These are phyloP conservation scores for Coccomyxa sp. DNA, from an alignment of 139 green algal genomes.

Conservation along the genomic window DNA sequence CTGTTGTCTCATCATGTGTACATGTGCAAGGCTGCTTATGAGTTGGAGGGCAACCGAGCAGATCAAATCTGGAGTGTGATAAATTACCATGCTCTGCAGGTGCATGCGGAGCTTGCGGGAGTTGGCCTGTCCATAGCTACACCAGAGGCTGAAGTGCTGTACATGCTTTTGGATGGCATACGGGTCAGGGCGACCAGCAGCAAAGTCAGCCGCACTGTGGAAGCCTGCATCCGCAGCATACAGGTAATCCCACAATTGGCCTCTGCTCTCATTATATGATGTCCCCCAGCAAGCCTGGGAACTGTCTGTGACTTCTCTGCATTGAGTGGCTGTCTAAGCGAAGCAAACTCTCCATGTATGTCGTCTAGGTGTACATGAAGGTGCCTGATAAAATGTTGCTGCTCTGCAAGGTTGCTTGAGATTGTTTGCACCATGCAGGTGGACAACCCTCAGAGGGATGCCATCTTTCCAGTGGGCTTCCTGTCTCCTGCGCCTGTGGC, in stretches of 20 bases:
- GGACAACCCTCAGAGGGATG: conserved; percentile 64
- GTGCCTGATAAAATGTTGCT: no score
- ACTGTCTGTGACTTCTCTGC: no score
- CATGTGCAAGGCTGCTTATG: neutral
- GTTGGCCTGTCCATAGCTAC: conserved; percentile 58
- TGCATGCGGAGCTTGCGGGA: conserved; percentile 16
- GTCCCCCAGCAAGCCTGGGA: no score
- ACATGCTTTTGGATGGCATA: conserved; percentile 29
- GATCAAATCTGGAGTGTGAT: conserved; percentile 8
- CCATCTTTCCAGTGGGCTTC: conserved; percentile 49
- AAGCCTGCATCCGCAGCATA: conserved; percentile 33
- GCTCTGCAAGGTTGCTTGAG: no score
- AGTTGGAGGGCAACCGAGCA: no score
- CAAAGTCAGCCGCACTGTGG: conserved; percentile 25
- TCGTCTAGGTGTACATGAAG: no score
- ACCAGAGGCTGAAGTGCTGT: conserved; percentile 52
- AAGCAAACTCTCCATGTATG: no score
- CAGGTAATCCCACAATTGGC: conserved; percentile 7
- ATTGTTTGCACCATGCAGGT: conserved; percentile 21
- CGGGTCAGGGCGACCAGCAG: conserved; percentile 18
- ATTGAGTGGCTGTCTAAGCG: no score
- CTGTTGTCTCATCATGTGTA: no score
- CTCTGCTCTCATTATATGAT: neutral
- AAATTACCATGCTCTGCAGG: neutral
- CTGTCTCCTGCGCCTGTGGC: conserved; percentile 11